phyloP scores from a whole-genome alignment of 2,329 filamentous ascomycete species.

The Phialophora expanda region DNA sequence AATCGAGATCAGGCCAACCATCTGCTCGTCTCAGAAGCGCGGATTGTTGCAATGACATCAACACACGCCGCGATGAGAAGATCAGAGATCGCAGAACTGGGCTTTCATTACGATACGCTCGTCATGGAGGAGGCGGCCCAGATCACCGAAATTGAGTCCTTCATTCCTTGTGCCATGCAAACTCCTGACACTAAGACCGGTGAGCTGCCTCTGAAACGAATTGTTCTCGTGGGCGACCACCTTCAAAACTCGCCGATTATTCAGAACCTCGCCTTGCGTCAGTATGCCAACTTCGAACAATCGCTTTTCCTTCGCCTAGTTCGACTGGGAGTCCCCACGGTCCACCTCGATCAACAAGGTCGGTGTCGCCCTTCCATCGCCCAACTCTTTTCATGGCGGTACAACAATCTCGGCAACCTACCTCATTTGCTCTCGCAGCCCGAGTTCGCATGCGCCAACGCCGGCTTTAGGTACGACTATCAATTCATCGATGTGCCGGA shows the following conservation, averaged over 20 bases:
- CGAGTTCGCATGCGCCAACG: slow-evolving; percentile 82
- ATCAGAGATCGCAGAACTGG: slow-evolving; percentile 86
- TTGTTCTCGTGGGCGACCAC: slow-evolving; percentile 94
- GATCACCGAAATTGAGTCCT: slow-evolving; percentile 96
- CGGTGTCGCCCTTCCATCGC: slow-evolving; percentile 87
- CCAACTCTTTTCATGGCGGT: slow-evolving; percentile 91
- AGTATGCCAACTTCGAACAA: slow-evolving; percentile 95
- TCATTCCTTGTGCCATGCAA: slow-evolving; percentile 93
- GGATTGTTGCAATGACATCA: slow-evolving; percentile 97
- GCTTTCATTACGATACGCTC: slow-evolving; percentile 96
- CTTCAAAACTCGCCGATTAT: slow-evolving; percentile 96
- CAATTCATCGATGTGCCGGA: slow-evolving; percentile 96
- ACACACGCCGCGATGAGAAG: slow-evolving; percentile 95
- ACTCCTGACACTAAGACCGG: slow-evolving; percentile 68
- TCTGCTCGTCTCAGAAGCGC: slow-evolving; percentile 90
- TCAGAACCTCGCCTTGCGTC: slow-evolving; percentile 89
- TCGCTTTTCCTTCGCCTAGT: slow-evolving; percentile 91
- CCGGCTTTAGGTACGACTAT: slow-evolving; percentile 91
- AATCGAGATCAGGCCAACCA: slow-evolving; percentile 96
- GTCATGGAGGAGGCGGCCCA: slow-evolving; percentile 99
- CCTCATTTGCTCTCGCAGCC: slow-evolving; percentile 70
- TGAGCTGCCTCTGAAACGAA: slow-evolving; percentile 77
- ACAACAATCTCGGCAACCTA: slow-evolving; percentile 75
- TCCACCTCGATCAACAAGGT: slow-evolving; percentile 90
- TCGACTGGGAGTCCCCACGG: slow-evolving; percentile 86